Percentiles rank a stretch among this genome's conserved stretches.
Conservation (phyloP, 2,329 filamentous ascomycete genomes). For the Boeremia lycopersici region DNA sequence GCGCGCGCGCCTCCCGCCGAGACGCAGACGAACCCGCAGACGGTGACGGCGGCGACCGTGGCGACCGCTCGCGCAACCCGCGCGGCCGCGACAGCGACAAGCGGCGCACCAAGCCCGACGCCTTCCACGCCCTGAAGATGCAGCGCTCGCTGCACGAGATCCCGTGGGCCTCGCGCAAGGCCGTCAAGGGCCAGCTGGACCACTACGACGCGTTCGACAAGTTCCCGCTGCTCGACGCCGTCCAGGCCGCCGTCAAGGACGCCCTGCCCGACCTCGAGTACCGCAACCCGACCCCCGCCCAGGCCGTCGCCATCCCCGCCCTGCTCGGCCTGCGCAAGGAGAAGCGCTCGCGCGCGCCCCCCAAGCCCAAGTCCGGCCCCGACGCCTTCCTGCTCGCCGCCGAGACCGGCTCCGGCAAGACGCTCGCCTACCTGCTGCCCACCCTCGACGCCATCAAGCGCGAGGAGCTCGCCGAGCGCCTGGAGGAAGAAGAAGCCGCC, state of each 20-base stretch:
- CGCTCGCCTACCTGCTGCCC: conserved; percentile 87
- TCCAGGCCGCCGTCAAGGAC: conserved; percentile 78
- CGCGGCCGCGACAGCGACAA: conserved; percentile 29
- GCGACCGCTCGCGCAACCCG: conserved; percentile 11
- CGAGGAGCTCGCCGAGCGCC: conserved; percentile 61
- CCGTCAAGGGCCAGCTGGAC: conserved; percentile 65
- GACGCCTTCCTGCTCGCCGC: conserved; percentile 83
- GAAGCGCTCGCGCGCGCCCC: conserved; percentile 33
- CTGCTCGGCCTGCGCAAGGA: conserved; percentile 66
- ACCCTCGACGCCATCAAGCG: conserved; percentile 84
- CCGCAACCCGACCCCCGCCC: conserved; percentile 83
- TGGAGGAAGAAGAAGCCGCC: conserved; percentile 50
- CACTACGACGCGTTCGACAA: conserved; percentile 80
- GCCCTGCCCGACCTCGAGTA: conserved; percentile 76
- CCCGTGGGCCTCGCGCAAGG: conserved; percentile 71
- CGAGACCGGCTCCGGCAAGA: conserved; percentile 97
- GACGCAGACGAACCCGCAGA: no score
- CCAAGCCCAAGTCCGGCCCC: conserved; percentile 50
- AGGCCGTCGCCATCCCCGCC: conserved; percentile 84
- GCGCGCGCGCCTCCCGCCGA: neutral
- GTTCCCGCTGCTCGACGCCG: conserved; percentile 73
- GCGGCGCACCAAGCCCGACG: conserved; percentile 49
- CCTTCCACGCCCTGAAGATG: conserved; percentile 91
- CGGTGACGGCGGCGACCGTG: neutral
- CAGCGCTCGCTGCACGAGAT: conserved; percentile 78